A percentile compares a stretch with the other conserved stretches of the same genome.
phyloP scores from a whole-genome alignment of 768 basidiomycete genomes.

The Tylopilus subfusipes region DNA sequence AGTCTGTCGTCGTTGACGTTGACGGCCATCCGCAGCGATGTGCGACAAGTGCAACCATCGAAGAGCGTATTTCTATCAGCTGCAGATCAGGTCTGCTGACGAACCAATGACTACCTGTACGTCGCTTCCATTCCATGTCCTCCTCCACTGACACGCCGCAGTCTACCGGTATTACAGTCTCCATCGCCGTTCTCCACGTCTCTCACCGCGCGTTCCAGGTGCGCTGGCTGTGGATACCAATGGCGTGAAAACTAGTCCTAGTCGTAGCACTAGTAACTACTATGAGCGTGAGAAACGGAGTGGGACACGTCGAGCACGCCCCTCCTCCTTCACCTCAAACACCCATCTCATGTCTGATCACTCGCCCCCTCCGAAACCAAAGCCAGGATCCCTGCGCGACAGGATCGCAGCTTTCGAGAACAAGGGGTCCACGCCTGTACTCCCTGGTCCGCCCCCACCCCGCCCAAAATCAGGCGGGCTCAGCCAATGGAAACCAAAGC shows the following conservation, averaged over 20 bases:
- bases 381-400: slow-evolving; percentile 77
- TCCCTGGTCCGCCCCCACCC: slow-evolving; percentile 29
- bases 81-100: slow-evolving; percentile 93
- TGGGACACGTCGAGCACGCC: slow-evolving; percentile 9
- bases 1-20: slow-evolving; percentile 1
- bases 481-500: slow-evolving; percentile 65
- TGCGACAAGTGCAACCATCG: slow-evolving; percentile 81
- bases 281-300: slow-evolving; percentile 23
- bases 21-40: slow-evolving; percentile 39
- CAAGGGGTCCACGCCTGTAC: slow-evolving; percentile 33
- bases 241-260: slow-evolving; percentile 61
- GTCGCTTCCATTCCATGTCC: not conserved
- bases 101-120: slow-evolving; percentile 73
- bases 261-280: not conserved
- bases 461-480: slow-evolving; percentile 61
- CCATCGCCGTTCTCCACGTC: not conserved
- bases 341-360: slow-evolving; percentile 56
- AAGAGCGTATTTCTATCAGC: slow-evolving; percentile 89
- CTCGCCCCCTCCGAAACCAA: slow-evolving; percentile 55
- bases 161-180: slow-evolving; percentile 54
- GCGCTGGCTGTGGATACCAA: slow-evolving; percentile 58
- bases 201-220: slow-evolving; percentile 36
- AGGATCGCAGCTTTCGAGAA: slow-evolving; percentile 87
- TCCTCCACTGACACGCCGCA: slow-evolving; percentile 25
- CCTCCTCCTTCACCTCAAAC: slow-evolving; percentile 16